phyloP scores from a whole-genome alignment of 2,329 filamentous ascomycete genomes.

The Conoideocrella luteorostrata region DNA sequence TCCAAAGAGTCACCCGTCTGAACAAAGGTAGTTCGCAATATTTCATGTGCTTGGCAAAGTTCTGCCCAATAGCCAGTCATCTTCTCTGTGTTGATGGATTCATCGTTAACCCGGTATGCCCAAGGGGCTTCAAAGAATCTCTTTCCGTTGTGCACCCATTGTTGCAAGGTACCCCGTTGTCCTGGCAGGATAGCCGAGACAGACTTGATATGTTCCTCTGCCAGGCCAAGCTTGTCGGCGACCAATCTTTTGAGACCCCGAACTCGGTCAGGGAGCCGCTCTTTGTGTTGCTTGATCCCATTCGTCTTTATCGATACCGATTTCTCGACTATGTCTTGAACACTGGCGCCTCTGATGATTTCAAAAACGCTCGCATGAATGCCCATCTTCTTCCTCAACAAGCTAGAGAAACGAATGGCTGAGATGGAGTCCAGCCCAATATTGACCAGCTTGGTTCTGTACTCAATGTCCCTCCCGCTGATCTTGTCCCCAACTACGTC shows the following conservation, averaged over 20 bases:
- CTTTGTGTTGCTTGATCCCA: neutral
- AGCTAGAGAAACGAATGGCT: conserved; percentile 16
- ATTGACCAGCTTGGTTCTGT: conserved; percentile 15
- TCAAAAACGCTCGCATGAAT: conserved; percentile 15
- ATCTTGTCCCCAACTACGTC: conserved; percentile 10
- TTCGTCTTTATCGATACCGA: neutral
- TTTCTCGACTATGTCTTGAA: conserved; percentile 10
- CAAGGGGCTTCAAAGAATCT: conserved; percentile 21
- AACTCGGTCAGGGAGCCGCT: neutral
- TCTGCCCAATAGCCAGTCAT: conserved; percentile 8
- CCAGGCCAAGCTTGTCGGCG: conserved; percentile 1
- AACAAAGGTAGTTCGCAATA: conserved; percentile 12
- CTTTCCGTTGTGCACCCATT: conserved; percentile 18
- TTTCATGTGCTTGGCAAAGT: conserved; percentile 9
- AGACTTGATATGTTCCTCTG: conserved; percentile 9
- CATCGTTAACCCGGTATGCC: conserved; percentile 15
- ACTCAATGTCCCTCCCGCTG: conserved; percentile 10
- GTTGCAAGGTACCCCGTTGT: conserved; percentile 14
- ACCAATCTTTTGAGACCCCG: neutral
- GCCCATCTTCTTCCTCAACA: conserved; percentile 13
- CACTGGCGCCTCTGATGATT: conserved; percentile 15
- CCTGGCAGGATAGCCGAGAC: conserved; percentile 14
- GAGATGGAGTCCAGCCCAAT: conserved; percentile 18
- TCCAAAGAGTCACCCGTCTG: neutral
- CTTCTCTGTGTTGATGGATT: conserved; percentile 8